A percentile compares a stretch with the other conserved stretches of the same genome.
phyloP scores from a whole-genome alignment of 345 rosid species.

The Syzygium aqueum region DNA sequence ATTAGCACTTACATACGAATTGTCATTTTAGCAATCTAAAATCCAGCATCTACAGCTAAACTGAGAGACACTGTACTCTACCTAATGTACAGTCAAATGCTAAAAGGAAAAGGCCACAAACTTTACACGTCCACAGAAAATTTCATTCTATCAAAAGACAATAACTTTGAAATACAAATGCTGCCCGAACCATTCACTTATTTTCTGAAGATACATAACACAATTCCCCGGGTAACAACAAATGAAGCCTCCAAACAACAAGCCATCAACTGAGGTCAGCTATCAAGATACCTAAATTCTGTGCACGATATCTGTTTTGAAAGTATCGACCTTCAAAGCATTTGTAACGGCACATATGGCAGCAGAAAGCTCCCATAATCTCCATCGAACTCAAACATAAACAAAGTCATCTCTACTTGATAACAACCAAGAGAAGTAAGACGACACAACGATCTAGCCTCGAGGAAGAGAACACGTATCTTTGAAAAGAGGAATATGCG shows the following conservation, averaged over 20 bases:
- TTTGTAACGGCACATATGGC: background rate
- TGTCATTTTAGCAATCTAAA: background rate
- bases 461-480: background rate
- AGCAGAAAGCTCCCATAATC: background rate
- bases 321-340: background rate
- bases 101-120: background rate
- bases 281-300: background rate
- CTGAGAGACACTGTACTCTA: background rate
- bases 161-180: background rate
- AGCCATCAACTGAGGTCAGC: background rate
- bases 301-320: background rate
- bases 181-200: background rate
- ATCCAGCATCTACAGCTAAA: background rate
- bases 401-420: background rate
- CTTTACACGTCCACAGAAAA: background rate
- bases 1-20: background rate
- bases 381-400: background rate
- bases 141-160: background rate
- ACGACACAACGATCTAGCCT: background rate
- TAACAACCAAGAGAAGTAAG: background rate
- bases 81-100: background rate
- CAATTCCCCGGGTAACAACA: background rate
- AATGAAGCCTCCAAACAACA: background rate
- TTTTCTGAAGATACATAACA: background rate
- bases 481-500: background rate